Percentiles rank a stretch among this genome's conserved stretches.
These are phyloP conservation scores for Aureobasidium mangrovei DNA, from an alignment of 2,329 filamentous ascomycete species.

Conservation along the genomic window DNA sequence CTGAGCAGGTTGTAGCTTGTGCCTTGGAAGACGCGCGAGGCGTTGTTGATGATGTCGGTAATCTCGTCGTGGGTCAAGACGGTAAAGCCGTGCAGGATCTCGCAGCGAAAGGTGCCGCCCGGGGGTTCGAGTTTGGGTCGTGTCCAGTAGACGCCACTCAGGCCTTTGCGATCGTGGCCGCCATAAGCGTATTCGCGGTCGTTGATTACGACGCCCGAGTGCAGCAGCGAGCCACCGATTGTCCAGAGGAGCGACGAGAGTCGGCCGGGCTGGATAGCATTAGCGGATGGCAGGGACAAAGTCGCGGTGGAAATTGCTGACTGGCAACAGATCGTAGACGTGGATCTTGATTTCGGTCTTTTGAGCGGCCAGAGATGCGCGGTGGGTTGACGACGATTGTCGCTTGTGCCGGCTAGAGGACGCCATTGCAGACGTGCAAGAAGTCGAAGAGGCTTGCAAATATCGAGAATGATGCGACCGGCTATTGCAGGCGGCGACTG, in stretches of 20 bases:
- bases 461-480: no score
- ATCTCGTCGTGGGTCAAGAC: conserved; percentile 61
- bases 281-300: neutral
- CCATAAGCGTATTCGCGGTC: conserved; percentile 78
- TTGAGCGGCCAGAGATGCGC: conserved; percentile 7
- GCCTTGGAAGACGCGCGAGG: conserved; percentile 65
- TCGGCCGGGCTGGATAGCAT: conserved; percentile 52
- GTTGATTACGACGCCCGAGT: conserved; percentile 75
- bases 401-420: conserved; percentile 3
- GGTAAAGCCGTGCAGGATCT: conserved; percentile 72
- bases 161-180: conserved; percentile 60
- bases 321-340: conserved; percentile 31
- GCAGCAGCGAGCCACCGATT: conserved; percentile 66
- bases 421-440: neutral
- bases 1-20: conserved; percentile 72
- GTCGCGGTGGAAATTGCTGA: conserved; percentile 16
- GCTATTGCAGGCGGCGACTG: no score
- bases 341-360: conserved; percentile 30
- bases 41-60: conserved; percentile 55
- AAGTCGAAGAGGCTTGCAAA: no score
- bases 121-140: conserved; percentile 60
- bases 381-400: conserved; percentile 10
- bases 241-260: conserved; percentile 71
- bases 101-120: conserved; percentile 65
- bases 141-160: conserved; percentile 79